Conservation (phyloP, 306 rosid genomes). For the Inga leiocalycina region DNA sequence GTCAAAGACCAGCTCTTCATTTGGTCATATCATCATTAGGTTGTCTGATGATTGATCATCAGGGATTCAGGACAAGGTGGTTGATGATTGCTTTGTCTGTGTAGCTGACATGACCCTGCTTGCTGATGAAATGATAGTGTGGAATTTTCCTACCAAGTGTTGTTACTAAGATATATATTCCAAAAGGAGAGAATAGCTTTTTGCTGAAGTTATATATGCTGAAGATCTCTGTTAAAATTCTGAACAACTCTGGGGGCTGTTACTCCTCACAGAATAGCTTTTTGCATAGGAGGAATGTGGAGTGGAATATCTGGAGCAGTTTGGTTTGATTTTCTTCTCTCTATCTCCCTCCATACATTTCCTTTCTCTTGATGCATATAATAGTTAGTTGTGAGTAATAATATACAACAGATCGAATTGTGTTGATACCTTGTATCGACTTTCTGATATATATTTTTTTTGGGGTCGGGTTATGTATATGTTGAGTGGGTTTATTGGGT, state of each 20-base stretch:
- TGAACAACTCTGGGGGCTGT: constrained; percentile 53
- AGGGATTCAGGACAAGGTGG: constrained; percentile 33
- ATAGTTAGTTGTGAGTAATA: constrained; percentile 25
- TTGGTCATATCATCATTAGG: constrained; percentile 41
- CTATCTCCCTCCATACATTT: constrained; percentile 7
- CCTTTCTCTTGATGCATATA: constrained; percentile 28
- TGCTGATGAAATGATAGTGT: constrained; percentile 34
- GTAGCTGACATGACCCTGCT: constrained; percentile 30
- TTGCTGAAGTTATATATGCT: constrained; percentile 32
- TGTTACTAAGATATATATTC: constrained; percentile 32
- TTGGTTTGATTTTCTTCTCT: constrained; percentile 54
- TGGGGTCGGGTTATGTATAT: background rate
- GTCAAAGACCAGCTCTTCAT: constrained; percentile 22
- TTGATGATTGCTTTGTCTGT: constrained; percentile 41
- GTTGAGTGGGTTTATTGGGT: constrained; percentile 27
- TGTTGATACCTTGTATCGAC: constrained; percentile 11
- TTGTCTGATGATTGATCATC: constrained; percentile 37
- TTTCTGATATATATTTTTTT: constrained; percentile 15
- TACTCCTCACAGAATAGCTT: constrained; percentile 47
- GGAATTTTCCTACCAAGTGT: constrained; percentile 26
- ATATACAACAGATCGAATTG: constrained; percentile 5
- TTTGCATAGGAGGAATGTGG: constrained; percentile 50
- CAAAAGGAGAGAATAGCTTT: constrained; percentile 30
- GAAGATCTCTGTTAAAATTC: constrained; percentile 50
- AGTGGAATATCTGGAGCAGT: constrained; percentile 43